Base-by-base conservation (phyloP, 192 early-diverging fungal genomes). In the Thoreauomyces humboldtii region DNA sequence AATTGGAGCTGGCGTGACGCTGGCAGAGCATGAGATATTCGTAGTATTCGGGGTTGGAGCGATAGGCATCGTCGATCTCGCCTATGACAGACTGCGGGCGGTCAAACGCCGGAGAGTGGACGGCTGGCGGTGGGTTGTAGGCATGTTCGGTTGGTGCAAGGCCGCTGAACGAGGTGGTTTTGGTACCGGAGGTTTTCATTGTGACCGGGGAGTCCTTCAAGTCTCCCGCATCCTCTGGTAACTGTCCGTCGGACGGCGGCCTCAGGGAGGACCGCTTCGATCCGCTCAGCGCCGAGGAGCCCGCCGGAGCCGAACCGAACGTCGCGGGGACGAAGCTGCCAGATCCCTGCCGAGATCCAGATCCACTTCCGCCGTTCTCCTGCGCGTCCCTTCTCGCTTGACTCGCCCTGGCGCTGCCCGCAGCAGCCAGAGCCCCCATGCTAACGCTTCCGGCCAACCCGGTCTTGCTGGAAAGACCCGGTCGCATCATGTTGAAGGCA, bases 11-110 rank as follows among this genome's bases (percentile, higher is more conserved):
- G 1, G 78, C 67, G 46, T 77, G 77, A 1, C 81, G 72, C 51
- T 83, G 81, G 14, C 56, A 68, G 21, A 81, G 71, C 59, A 81
- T 65, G 17, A 85, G 71, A 61, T 85, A 85, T 27, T 84, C 82
- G 55, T 71, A 73, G 63, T 84, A 80, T 14, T 82, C 82, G 2
- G 54, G 60, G 44, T 79, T 79, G 0, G 59, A 61, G 21, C 76
- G 67, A 22, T 70, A 65, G 0, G 46, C 34, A 15, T 74, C 60
- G 19, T 63, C 69, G 4, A 72, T 59, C 6, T 38, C 41, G 27
- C 63, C 68, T 2, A 73, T 63, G 24, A 38, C 42, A 14, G 72
- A 73, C 47, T 64, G 60, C 32, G 59, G 59, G 0, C 63, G 59
- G 11, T 66, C 53, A 35, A 66, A 66, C 22, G 54, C 54, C 27